Percentiles rank a stretch among this genome's conserved stretches.
These are phyloP conservation scores for Falciphora oryzae DNA, from an alignment of 2,329 filamentous ascomycete species.

Conservation along the genomic window DNA sequence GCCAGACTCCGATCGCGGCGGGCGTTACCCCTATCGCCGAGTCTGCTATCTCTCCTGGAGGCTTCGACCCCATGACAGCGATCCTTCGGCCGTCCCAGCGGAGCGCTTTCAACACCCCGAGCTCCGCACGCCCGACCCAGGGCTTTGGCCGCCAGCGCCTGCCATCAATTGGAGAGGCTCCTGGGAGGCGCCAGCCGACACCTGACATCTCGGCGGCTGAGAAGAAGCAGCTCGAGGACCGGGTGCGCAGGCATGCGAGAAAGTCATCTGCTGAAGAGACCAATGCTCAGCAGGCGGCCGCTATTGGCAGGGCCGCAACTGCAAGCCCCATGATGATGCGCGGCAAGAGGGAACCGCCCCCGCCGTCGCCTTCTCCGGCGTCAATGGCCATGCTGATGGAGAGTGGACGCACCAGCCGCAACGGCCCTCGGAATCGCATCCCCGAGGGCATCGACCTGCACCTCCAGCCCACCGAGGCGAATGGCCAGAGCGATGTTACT, in stretches of 20 bases:
- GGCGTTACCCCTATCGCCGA: conserved; percentile 87
- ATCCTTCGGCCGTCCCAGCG: conserved; percentile 62
- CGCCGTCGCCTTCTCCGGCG: conserved; percentile 64
- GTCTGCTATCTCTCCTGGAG: conserved; percentile 66
- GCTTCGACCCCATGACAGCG: conserved; percentile 60
- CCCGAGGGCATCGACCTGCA: conserved; percentile 64
- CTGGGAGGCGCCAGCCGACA: conserved; percentile 23
- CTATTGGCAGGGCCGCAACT: conserved; percentile 55
- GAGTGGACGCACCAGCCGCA: conserved; percentile 50
- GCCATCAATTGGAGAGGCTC: conserved; percentile 71
- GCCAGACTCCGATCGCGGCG: conserved; percentile 69
- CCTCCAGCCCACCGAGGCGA: conserved; percentile 47
- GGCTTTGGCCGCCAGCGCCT: conserved; percentile 60
- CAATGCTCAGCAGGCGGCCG: conserved; percentile 22
- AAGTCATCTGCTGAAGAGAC: conserved; percentile 6
- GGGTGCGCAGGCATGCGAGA: background rate
- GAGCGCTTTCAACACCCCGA: conserved; percentile 64
- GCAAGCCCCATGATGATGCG: conserved; percentile 61
- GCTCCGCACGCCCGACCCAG: conserved; percentile 56
- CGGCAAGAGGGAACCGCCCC: conserved; percentile 43
- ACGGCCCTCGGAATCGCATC: conserved; percentile 72
- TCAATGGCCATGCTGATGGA: conserved; percentile 59
- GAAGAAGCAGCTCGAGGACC: background rate
- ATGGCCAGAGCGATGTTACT: conserved; percentile 43
- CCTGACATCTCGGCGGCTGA: conserved; percentile 16